phyloP scores from a whole-genome alignment of 345 rosid species.

The Euclidium syriacum region DNA sequence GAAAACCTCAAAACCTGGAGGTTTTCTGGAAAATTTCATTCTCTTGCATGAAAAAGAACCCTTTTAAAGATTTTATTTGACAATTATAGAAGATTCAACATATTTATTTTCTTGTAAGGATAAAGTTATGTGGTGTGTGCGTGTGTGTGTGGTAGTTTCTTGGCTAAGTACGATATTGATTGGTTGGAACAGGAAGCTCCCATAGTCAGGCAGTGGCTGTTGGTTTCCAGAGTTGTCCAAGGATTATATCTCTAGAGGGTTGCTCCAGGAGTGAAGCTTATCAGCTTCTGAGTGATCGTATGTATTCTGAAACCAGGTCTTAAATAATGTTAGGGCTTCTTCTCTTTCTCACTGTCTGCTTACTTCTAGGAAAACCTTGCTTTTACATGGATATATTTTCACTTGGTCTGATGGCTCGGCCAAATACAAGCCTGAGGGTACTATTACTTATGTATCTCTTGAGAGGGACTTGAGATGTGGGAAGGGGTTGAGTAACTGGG shows the following conservation, averaged over 20 bases:
- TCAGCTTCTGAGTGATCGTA: constrained; percentile 64
- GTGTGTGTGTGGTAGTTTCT: not conserved
- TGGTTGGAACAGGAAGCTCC: constrained; percentile 40
- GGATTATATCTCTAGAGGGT: constrained; percentile 47
- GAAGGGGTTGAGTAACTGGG: not conserved
- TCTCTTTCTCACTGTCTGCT: not conserved
- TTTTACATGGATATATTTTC: too few relatives aligned
- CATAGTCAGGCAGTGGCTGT: constrained; percentile 35
- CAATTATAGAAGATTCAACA: not conserved
- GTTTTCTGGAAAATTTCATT: not conserved
- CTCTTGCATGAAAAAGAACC: not conserved
- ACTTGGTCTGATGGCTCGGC: too few relatives aligned
- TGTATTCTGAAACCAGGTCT: constrained; percentile 12
- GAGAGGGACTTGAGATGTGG: not conserved
- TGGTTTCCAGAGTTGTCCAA: constrained; percentile 26
- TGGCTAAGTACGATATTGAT: constrained; percentile 35
- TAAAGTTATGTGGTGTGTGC: not conserved
- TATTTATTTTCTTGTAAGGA: not conserved
- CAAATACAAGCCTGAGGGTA: too few relatives aligned
- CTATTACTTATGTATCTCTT: too few relatives aligned
- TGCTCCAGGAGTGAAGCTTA: constrained; percentile 60
- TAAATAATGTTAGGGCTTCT: not conserved
- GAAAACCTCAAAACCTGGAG: too few relatives aligned
- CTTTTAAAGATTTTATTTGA: too few relatives aligned
- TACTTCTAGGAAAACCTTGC: too few relatives aligned